These are phyloP conservation scores for Tuber indicum DNA, from an alignment of 495 filamentous ascomycete genomes.

Conservation along the genomic window DNA sequence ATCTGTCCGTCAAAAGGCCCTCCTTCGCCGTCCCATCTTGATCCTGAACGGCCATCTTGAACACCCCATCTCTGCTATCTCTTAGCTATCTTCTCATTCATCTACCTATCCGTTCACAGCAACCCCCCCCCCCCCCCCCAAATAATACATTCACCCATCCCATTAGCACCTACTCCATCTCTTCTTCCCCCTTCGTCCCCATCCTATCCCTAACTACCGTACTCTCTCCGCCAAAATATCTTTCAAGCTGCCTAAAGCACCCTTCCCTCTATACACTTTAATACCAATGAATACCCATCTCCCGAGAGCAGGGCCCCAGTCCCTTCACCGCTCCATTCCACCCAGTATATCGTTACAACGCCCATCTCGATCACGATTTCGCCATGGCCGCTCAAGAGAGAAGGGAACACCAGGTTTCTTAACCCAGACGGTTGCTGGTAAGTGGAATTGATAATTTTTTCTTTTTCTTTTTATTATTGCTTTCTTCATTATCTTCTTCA, in stretches of 20 bases:
- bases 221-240: not conserved
- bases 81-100: not conserved
- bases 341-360: constrained; percentile 22
- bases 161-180: not conserved
- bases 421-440: constrained; percentile 28
- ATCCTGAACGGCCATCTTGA: constrained; percentile 13
- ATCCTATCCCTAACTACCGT: not conserved
- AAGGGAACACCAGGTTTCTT: constrained; percentile 34
- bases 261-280: not conserved
- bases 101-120: not conserved
- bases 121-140: not conserved
- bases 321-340: not conserved
- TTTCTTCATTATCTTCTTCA: not conserved
- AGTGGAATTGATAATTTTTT: constrained; percentile 14
- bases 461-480: constrained; percentile 8
- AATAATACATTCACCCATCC: not conserved
- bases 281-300: constrained; percentile 37
- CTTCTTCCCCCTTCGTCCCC: not conserved
- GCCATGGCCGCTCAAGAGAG: constrained; percentile 31
- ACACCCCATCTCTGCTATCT: not conserved
- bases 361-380: constrained; percentile 31
- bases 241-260: not conserved
- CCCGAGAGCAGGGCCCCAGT: constrained; percentile 25
- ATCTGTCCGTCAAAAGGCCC: constrained; percentile 25
- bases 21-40: constrained; percentile 19